Conservation (phyloP, 2,329 filamentous ascomycete species). For the Pseudopithomyces chartarum region DNA sequence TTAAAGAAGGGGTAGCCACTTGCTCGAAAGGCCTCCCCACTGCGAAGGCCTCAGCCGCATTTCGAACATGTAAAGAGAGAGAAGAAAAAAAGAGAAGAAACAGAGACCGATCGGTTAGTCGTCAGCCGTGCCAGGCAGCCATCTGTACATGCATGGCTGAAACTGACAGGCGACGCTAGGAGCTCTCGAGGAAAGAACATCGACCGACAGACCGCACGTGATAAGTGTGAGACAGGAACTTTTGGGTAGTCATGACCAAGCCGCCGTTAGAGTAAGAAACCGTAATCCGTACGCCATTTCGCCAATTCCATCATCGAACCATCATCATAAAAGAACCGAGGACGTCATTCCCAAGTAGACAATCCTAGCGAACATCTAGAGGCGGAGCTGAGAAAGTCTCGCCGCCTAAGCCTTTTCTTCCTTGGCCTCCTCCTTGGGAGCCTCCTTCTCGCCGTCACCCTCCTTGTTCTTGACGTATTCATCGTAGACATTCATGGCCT, state of each 20-base stretch:
- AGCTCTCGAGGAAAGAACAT: conserved; percentile 18
- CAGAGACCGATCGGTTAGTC: background rate
- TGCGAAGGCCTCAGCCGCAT: no score
- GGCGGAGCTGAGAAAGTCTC: conserved; percentile 30
- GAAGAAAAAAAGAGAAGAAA: background rate
- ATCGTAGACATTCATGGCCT: conserved; percentile 95
- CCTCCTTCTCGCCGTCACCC: conserved; percentile 44
- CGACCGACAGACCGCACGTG: conserved; percentile 24
- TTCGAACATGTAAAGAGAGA: no score
- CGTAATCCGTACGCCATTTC: conserved; percentile 43
- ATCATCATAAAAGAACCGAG: conserved; percentile 29
- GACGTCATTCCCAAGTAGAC: conserved; percentile 29
- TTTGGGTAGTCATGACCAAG: conserved; percentile 42
- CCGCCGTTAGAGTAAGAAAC: conserved; percentile 32
- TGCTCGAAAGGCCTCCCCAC: no score
- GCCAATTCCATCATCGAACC: conserved; percentile 37
- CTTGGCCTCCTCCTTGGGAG: conserved; percentile 51
- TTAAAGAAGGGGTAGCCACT: no score
- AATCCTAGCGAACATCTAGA: conserved; percentile 25
- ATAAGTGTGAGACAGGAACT: conserved; percentile 26
- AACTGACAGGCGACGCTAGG: background rate
- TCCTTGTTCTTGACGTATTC: conserved; percentile 94
- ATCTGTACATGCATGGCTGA: background rate
- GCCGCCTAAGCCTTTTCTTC: conserved; percentile 50
- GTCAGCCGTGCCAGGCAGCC: background rate